Evolutionary conservation across 192 early-diverging fungal genomes (phyloP).

Genomic region (Coemansia guatemalensis): DNA sequence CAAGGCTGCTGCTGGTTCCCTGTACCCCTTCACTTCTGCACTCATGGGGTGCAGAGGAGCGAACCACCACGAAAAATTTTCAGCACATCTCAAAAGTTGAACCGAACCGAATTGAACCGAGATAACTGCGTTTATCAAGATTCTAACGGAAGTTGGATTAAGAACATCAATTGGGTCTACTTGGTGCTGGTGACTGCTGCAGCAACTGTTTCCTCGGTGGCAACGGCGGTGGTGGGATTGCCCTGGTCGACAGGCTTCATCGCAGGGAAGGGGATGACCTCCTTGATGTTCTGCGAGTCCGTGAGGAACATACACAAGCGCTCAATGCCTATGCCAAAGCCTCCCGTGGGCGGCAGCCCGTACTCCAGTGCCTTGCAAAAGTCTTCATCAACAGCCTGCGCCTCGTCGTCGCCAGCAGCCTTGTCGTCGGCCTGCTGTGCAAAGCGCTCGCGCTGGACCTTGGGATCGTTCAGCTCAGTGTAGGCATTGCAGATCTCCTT

Average conservation of each 20-base stretch:
- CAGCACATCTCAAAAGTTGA: background rate
- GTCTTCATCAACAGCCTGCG: conserved; percentile 96
- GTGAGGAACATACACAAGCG: conserved; percentile 99
- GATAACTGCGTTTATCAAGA: background rate
- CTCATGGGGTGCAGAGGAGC: background rate
- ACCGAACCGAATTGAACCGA: conserved; percentile 1
- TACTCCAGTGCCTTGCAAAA: conserved; percentile 97
- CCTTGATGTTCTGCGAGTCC: conserved; percentile 97
- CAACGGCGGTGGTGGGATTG: background rate
- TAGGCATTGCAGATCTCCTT: conserved; percentile 99
- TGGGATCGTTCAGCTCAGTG: conserved; percentile 99
- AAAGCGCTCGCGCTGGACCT: conserved; percentile 97
- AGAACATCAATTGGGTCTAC: background rate
- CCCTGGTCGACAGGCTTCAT: conserved; percentile 65
- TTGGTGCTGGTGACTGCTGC: background rate
- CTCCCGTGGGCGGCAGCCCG: conserved; percentile 94
- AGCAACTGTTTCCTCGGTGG: background rate
- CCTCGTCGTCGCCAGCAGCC: conserved; percentile 98
- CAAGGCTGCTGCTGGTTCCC: conserved; percentile 1
- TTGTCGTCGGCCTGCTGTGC: conserved; percentile 97
- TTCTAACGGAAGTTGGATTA: background rate
- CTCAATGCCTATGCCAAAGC: conserved; percentile 95
- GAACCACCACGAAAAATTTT: conserved; percentile 2
- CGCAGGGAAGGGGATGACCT: conserved; percentile 75
- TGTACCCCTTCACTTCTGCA: background rate